phyloP scores from a whole-genome alignment of 2,329 filamentous ascomycete genomes.

The Fusarium sp. region DNA sequence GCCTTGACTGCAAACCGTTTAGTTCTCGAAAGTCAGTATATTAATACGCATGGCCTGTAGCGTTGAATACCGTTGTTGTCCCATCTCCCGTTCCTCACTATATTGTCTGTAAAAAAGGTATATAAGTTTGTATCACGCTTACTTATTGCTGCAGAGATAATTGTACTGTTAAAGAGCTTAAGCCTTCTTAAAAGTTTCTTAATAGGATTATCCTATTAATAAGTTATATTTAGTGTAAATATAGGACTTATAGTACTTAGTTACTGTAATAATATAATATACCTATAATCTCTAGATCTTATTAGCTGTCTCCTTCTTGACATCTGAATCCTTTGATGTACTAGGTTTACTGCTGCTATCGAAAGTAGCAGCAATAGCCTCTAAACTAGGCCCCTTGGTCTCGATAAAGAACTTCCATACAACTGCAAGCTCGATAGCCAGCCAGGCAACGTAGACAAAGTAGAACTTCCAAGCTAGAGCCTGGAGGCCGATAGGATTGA shows the following conservation, averaged over 20 bases:
- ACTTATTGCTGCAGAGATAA: too few species aligned
- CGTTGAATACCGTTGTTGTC: too few species aligned
- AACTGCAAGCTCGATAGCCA: not conserved
- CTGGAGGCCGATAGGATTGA: conserved; percentile 5
- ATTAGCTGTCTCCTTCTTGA: not conserved
- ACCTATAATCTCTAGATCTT: not conserved
- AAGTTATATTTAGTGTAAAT: too few species aligned
- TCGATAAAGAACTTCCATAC: conserved; percentile 13
- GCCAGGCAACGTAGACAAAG: not conserved
- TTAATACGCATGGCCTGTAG: too few species aligned
- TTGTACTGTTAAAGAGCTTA: too few species aligned
- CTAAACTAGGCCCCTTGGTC: not conserved
- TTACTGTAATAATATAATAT: too few species aligned
- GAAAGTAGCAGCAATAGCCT: not conserved
- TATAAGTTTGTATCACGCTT: too few species aligned
- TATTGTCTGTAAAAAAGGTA: not conserved
- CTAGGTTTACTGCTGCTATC: not conserved
- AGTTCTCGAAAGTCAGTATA: too few species aligned
- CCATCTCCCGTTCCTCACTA: not conserved
- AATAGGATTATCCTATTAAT: too few species aligned
- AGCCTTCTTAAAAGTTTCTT: too few species aligned
- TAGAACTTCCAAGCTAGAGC: conserved; percentile 2
- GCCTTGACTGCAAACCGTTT: too few species aligned
- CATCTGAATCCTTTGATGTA: not conserved
- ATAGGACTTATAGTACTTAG: too few species aligned